These are phyloP conservation scores for Hordeum pubiflorum DNA, from an alignment of 202 grass and related monocot species.

Conservation along the genomic window DNA sequence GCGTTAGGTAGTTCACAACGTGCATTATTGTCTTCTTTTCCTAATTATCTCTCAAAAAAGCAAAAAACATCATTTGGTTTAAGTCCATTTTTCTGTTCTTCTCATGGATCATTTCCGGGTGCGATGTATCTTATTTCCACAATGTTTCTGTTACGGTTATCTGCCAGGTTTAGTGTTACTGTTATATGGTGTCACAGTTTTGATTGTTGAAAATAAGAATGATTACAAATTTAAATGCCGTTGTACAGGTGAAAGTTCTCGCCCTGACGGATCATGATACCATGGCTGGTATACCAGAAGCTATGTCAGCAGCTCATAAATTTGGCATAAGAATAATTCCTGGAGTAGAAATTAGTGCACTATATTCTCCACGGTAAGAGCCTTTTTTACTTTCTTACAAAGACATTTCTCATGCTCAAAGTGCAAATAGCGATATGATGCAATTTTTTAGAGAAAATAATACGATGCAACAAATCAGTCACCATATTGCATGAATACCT, in stretches of 20 bases:
- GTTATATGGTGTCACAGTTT: neutral
- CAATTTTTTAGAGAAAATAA: neutral
- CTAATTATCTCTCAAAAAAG: neutral
- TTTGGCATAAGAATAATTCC: slow-evolving; percentile 84
- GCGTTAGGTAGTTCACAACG: neutral
- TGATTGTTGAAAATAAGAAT: neutral
- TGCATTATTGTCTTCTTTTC: neutral
- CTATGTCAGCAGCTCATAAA: slow-evolving; percentile 51
- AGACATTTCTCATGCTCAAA: neutral
- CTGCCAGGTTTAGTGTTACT: neutral
- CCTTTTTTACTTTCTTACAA: neutral
- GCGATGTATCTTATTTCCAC: neutral
- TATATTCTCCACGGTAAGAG: slow-evolving; percentile 69
- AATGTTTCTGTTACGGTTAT: neutral
- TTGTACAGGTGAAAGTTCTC: slow-evolving; percentile 72
- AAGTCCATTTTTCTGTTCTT: neutral
- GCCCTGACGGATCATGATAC: slow-evolving; percentile 92
- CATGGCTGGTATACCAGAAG: slow-evolving; percentile 84
- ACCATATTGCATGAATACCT: neutral
- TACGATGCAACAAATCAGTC: neutral
- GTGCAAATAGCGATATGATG: neutral
- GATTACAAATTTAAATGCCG: slow-evolving; percentile 20
- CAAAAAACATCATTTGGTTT: neutral
- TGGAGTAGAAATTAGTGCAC: slow-evolving; percentile 83
- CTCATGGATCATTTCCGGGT: neutral